Evolutionary conservation across 805 yeast genomes (phyloP), one percentile per base, ranked within the genome.

Genomic region (Scheffersomyces ergatensis): DNA sequence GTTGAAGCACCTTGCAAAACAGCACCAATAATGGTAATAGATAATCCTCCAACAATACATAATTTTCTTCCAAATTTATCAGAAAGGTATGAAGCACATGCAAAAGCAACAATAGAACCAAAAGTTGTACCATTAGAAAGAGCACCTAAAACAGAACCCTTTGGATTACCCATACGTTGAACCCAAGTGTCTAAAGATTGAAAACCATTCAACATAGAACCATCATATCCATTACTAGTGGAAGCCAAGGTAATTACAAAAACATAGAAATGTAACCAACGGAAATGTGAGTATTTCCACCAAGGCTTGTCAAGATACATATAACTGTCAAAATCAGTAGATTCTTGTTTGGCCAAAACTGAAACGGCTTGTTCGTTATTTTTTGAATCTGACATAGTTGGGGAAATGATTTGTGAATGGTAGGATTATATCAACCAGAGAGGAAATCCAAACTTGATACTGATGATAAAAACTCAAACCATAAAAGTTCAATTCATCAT

Each of bases 191-290:
- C 44, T 49, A 73, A 62, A 6, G 75, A 56, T 49, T 77, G 81
- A 45, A 77, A 62, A 29, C 78, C 77, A 47, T 77, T 76, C 49
- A 77, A 56, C 65, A 77, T 61, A 13, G 73, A 67, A 44, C 74
- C 74, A 54, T 73, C 78, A 46, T 65, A 74, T 43, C 78, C 77
- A 34, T 63, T 68, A 47, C 70, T 73, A 37, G 78, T 69, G 9
- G 80, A 68, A 18, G 77, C 63, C 32, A 75, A 54, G 18, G 77
- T 65, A 40, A 69, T 60, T 23, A 73, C 55, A 32, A 72, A 57
- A 21, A 77, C 53, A 5, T 65, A 51, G 26, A 58, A 45, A 44
- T 70, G 66, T 45, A 78, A 60, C 24, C 45, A 43, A 3, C 63
- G 36, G 38, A 77, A 54, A 48, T 74, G 73, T 7, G 63, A 60